phyloP scores from a whole-genome alignment of 495 filamentous ascomycete species.

The Baudoinia panamericana region DNA sequence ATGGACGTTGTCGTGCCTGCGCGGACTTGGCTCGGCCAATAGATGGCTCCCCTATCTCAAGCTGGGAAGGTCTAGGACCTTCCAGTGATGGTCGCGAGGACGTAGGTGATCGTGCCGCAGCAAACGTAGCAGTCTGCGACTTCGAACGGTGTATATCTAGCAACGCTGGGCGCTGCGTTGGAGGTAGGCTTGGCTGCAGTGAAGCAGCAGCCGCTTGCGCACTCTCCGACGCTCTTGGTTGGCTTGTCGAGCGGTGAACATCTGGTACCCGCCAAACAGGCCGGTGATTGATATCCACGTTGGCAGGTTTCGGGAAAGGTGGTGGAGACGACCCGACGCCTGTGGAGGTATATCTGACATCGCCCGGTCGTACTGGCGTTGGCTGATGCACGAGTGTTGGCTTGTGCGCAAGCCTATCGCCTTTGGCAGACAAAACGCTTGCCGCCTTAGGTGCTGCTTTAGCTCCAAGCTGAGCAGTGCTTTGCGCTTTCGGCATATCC shows the following conservation, averaged over 20 bases:
- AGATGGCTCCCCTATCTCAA: constrained; percentile 43
- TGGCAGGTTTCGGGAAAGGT: constrained; percentile 32
- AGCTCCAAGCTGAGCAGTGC: background rate
- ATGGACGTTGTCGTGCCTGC: constrained; percentile 49
- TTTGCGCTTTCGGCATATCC: constrained; percentile 6
- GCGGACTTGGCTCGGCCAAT: constrained; percentile 50
- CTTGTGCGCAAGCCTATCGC: constrained; percentile 7
- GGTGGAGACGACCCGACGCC: constrained; percentile 72
- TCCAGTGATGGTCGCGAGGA: constrained; percentile 77
- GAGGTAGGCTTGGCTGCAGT: constrained; percentile 27
- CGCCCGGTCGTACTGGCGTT: constrained; percentile 9
- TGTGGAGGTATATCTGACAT: constrained; percentile 41
- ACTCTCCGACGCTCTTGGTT: constrained; percentile 23
- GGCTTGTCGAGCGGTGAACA: constrained; percentile 25
- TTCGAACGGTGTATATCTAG: constrained; percentile 37
- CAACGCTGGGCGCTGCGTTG: constrained; percentile 27
- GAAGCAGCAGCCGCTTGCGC: constrained; percentile 24
- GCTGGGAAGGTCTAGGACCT: constrained; percentile 48
- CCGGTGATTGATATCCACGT: constrained; percentile 26
- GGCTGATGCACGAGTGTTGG: constrained; percentile 16
- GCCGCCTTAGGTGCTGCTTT: too few species aligned
- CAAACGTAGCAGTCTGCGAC: constrained; percentile 38
- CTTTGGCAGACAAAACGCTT: too few species aligned
- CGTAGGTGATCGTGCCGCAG: constrained; percentile 37
- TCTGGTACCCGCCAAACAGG: constrained; percentile 30